Evolutionary conservation across 148 eudicot species (phyloP).

Genomic region (Silene uniflora): DNA sequence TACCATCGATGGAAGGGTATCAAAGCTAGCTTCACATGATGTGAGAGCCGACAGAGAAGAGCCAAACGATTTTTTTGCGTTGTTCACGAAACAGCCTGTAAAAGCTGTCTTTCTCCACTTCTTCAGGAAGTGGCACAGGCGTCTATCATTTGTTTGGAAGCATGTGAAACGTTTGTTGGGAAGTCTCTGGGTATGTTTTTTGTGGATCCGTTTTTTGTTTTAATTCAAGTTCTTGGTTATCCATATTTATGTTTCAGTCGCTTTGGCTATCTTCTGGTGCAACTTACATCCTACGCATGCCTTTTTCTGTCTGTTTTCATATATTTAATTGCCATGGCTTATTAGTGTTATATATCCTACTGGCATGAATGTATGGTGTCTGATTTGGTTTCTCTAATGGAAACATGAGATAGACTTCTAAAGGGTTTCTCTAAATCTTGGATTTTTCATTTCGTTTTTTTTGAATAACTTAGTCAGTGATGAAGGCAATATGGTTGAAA

Average conservation of each 20-base stretch:
- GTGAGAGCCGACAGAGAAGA: constrained; percentile 54
- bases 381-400: not conserved
- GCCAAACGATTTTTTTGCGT: constrained; percentile 45
- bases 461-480: not conserved
- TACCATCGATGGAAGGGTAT: constrained; percentile 36
- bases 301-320: too few species aligned
- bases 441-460: not conserved
- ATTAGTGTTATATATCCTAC: constrained; percentile 1
- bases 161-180: constrained; percentile 56
- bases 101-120: constrained; percentile 53
- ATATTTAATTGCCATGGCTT: not conserved
- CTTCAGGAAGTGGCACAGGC: constrained; percentile 75
- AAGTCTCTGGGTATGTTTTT: constrained; percentile 73
- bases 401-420: not conserved
- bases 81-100: constrained; percentile 64
- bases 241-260: constrained; percentile 4
- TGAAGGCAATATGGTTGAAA: not conserved
- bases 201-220: not conserved
- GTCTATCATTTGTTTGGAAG: constrained; percentile 71
- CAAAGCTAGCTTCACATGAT: constrained; percentile 38
- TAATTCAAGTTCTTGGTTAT: not conserved
- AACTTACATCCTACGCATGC: not conserved
- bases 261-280: not conserved
- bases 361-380: not conserved
- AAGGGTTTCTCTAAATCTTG: not conserved